Evolutionary conservation across 2,329 filamentous ascomycete species (phyloP).

Genomic region (Escovopsis sp.): DNA sequence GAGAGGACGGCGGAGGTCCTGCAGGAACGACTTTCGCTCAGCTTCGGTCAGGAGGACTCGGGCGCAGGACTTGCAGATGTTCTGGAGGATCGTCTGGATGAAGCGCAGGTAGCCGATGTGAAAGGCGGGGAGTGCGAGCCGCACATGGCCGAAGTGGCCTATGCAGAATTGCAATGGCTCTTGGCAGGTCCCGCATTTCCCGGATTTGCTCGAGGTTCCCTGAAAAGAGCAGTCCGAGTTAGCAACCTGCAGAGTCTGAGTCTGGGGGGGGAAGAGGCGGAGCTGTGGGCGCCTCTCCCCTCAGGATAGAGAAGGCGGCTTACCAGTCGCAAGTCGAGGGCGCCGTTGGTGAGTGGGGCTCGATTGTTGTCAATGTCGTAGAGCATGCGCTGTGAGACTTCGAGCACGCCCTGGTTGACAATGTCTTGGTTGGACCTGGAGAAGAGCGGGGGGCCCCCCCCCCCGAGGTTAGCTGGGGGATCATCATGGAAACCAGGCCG

Average conservation of each 20-base stretch:
- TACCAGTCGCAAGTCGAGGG: conserved; percentile 70
- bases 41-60: conserved; percentile 67
- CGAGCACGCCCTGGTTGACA: conserved; percentile 84
- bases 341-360: conserved; percentile 64
- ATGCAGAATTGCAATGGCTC: conserved; percentile 72
- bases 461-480: background rate
- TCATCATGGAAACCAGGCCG: no score
- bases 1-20: conserved; percentile 64
- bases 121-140: conserved; percentile 79
- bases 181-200: conserved; percentile 68
- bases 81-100: conserved; percentile 79
- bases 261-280: no score
- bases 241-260: background rate
- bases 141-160: conserved; percentile 90
- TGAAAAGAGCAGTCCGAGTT: conserved; percentile 11
- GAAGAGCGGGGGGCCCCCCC: background rate
- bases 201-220: conserved; percentile 76
- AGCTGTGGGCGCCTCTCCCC: no score
- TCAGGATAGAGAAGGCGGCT: conserved; percentile 4
- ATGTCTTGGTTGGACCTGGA: conserved; percentile 78
- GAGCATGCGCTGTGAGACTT: conserved; percentile 84
- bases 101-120: conserved; percentile 94
- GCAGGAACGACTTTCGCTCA: conserved; percentile 64
- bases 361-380: conserved; percentile 79
- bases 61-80: conserved; percentile 90